Conservation (phyloP, 768 basidiomycete genomes). For the Mycena chlorophos region DNA sequence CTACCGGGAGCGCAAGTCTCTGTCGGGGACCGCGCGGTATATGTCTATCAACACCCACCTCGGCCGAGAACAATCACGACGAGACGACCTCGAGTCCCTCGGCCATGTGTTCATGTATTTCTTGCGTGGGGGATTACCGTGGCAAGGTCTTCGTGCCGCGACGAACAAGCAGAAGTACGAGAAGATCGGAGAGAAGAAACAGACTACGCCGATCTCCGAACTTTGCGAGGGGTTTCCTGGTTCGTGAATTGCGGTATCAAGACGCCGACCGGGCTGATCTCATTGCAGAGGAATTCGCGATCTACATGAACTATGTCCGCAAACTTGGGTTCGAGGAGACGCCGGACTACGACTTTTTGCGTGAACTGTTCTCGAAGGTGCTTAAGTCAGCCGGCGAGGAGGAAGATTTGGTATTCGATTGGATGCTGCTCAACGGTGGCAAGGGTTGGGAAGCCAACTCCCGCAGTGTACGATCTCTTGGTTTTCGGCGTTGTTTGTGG, state of each 20-base stretch:
- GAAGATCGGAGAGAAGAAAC: conserved; percentile 99
- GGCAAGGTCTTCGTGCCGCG: conserved; percentile 96
- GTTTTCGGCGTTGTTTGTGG: conserved; percentile 8
- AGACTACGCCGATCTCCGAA: conserved; percentile 87
- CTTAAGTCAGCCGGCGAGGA: conserved; percentile 83
- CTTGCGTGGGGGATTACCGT: conserved; percentile 91
- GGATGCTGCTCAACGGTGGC: conserved; percentile 92
- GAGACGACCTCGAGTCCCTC: conserved; percentile 94
- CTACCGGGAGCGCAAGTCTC: conserved; percentile 96
- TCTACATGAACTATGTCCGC: conserved; percentile 99
- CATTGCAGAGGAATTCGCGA: conserved; percentile 86
- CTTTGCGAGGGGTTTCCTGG: conserved; percentile 97
- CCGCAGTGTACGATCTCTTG: conserved; percentile 46
- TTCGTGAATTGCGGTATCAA: too few species aligned
- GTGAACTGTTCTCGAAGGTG: conserved; percentile 91
- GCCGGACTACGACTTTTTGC: conserved; percentile 96
- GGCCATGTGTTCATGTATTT: conserved; percentile 99
- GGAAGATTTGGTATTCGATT: conserved; percentile 93
- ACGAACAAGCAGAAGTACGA: conserved; percentile 99
- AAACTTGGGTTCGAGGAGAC: conserved; percentile 97
- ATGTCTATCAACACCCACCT: conserved; percentile 99
- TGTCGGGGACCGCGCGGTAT: conserved; percentile 96
- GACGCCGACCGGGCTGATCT: too few species aligned
- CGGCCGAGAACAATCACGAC: conserved; percentile 90
- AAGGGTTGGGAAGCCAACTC: conserved; percentile 91